A percentile compares a stretch with the other conserved stretches of the same genome.
These are phyloP conservation scores for Leccinum angustisporum DNA, from an alignment of 1,284 basidiomycete genomes.

Conservation along the genomic window DNA sequence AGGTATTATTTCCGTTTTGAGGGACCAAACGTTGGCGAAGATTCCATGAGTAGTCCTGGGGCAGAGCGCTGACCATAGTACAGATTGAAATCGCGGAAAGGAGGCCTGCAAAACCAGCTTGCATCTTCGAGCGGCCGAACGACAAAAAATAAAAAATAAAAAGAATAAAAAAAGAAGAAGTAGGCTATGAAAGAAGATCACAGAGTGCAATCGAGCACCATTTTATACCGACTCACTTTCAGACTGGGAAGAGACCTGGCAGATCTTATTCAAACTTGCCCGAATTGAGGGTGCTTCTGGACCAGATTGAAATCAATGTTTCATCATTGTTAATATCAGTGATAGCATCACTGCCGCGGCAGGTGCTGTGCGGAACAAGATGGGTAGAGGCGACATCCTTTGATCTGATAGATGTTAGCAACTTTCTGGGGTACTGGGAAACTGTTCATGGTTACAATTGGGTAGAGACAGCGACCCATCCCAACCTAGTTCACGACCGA, in stretches of 20 bases:
- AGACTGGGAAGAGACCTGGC: not conserved
- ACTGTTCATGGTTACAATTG: not conserved
- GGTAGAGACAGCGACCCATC: not conserved
- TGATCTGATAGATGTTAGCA: not conserved
- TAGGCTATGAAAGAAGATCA: not conserved
- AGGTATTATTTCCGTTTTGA: not conserved
- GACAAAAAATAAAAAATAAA: not conserved
- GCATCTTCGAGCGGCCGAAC: conserved; percentile 4
- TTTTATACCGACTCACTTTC: conserved; percentile 11
- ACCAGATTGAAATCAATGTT: not conserved
- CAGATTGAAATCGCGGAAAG: conserved; percentile 8
- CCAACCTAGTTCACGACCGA: not conserved
- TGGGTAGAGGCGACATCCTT: not conserved
- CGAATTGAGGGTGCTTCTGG: not conserved
- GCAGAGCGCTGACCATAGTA: not conserved
- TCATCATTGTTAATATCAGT: not conserved
- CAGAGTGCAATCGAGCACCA: not conserved
- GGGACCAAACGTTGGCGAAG: not conserved
- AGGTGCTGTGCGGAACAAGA: not conserved
- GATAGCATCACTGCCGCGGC: not conserved
- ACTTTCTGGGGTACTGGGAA: not conserved
- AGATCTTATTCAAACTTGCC: not conserved
- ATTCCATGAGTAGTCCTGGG: not conserved
- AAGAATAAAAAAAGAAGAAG: not conserved
- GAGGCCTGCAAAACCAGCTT: conserved; percentile 4